Conservation (phyloP, 345 rosid genomes). For the Pistacia integerrima region DNA sequence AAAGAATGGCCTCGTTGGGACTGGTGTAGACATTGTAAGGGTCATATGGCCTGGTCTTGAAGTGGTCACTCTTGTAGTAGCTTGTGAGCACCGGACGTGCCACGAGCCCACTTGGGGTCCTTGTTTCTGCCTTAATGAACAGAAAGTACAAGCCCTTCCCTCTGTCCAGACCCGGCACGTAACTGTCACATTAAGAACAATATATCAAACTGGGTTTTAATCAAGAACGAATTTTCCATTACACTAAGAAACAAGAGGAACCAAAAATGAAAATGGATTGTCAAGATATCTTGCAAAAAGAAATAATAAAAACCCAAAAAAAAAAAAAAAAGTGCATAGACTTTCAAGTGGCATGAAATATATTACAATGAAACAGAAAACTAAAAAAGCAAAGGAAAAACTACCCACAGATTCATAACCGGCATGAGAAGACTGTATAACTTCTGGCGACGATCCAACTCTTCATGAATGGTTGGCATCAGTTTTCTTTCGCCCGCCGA, state of each 20-base stretch:
- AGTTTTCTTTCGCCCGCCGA: constrained; percentile 96
- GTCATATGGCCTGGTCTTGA: constrained; percentile 75
- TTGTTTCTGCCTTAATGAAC: constrained; percentile 83
- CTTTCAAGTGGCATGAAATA: no score
- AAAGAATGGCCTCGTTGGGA: constrained; percentile 86
- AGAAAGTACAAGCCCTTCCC: constrained; percentile 86
- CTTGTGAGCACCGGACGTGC: constrained; percentile 96
- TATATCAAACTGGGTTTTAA: constrained; percentile 4
- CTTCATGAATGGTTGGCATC: constrained; percentile 90
- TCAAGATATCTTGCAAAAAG: background rate
- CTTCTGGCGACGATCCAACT: constrained; percentile 69
- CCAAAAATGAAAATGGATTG: background rate
- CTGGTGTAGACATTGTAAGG: constrained; percentile 82
- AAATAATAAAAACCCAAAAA: background rate
- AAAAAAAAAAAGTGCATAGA: no score
- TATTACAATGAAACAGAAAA: no score
- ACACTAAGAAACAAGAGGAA: background rate
- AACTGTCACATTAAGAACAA: constrained; percentile 40
- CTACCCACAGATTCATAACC: constrained; percentile 81
- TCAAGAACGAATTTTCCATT: background rate
- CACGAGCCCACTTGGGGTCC: constrained; percentile 75
- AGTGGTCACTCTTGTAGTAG: constrained; percentile 84
- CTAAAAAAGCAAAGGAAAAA: background rate
- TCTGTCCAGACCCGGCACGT: constrained; percentile 78
- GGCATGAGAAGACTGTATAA: constrained; percentile 91